Conservation (phyloP, 495 filamentous ascomycete genomes). For the Chlorociboria aeruginascens region DNA sequence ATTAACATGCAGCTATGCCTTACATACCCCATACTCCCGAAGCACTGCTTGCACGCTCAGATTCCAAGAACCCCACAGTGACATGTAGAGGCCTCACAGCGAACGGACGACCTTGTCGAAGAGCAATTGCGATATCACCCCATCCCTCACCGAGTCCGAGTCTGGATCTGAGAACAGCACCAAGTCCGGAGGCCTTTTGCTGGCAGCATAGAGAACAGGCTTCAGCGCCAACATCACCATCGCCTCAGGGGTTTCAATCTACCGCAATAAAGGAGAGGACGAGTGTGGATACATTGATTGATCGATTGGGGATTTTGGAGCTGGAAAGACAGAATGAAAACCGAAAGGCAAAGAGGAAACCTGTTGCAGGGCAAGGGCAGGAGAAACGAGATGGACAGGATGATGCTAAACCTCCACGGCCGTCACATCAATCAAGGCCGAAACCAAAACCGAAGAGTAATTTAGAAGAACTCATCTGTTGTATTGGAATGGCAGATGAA, state of each 20-base stretch:
- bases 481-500: constrained; percentile 16
- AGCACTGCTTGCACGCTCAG: constrained; percentile 58
- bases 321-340: constrained; percentile 10
- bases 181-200: constrained; percentile 47
- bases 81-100: constrained; percentile 82
- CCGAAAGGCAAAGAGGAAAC: constrained; percentile 5
- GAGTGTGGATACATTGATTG: constrained; percentile 75
- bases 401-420: neutral
- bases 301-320: constrained; percentile 57
- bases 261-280: constrained; percentile 39
- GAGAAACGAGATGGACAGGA: constrained; percentile 1
- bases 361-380: neutral
- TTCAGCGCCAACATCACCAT: constrained; percentile 24
- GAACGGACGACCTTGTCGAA: constrained; percentile 67
- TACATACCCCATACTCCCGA: constrained; percentile 72
- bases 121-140: constrained; percentile 39
- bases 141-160: constrained; percentile 21
- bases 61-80: constrained; percentile 70
- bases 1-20: constrained; percentile 9
- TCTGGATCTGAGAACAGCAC: constrained; percentile 6
- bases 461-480: constrained; percentile 11
- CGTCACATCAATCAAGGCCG: neutral
- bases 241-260: constrained; percentile 4
- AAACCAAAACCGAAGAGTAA: constrained; percentile 7
- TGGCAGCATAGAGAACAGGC: constrained; percentile 94